Conservation (phyloP, 2,329 filamentous ascomycete genomes). For the Fusarium haematococcum region DNA sequence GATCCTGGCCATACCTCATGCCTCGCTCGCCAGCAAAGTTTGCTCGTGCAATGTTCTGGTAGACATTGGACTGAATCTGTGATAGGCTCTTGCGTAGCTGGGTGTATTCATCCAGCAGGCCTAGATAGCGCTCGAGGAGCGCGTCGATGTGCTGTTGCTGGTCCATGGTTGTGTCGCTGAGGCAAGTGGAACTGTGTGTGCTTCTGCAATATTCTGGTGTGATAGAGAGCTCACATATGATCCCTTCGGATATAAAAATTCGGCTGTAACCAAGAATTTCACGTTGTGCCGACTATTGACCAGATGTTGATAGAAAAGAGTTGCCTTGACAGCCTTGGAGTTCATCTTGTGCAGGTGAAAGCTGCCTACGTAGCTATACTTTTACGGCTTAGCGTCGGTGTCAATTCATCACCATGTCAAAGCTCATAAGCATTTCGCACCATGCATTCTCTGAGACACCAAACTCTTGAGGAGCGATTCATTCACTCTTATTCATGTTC, state of each 20-base stretch:
- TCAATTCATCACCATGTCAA: neutral
- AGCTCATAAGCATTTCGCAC: neutral
- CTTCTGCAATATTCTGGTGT: neutral
- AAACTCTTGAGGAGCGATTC: neutral
- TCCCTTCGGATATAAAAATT: neutral
- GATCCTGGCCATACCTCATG: conserved; percentile 74
- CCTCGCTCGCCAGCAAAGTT: conserved; percentile 77
- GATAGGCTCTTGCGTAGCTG: conserved; percentile 66
- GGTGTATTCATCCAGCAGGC: conserved; percentile 75
- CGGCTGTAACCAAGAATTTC: neutral
- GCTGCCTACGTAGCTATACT: conserved; percentile 24
- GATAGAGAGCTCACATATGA: neutral
- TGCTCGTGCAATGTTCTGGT: conserved; percentile 75
- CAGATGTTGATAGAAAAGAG: conserved; percentile 2
- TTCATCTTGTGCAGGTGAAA: neutral
- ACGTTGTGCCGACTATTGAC: neutral
- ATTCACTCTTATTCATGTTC: neutral
- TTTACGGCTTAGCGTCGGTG: conserved; percentile 35
- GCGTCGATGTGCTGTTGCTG: conserved; percentile 64
- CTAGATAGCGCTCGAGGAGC: conserved; percentile 74
- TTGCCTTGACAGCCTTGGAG: neutral
- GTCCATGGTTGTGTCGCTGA: conserved; percentile 27
- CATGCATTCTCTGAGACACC: neutral
- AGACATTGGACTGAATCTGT: conserved; percentile 65
- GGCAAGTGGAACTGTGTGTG: neutral